Evolutionary conservation across 768 basidiomycete genomes (phyloP).

Genomic region (Pisolithus tinctorius): DNA sequence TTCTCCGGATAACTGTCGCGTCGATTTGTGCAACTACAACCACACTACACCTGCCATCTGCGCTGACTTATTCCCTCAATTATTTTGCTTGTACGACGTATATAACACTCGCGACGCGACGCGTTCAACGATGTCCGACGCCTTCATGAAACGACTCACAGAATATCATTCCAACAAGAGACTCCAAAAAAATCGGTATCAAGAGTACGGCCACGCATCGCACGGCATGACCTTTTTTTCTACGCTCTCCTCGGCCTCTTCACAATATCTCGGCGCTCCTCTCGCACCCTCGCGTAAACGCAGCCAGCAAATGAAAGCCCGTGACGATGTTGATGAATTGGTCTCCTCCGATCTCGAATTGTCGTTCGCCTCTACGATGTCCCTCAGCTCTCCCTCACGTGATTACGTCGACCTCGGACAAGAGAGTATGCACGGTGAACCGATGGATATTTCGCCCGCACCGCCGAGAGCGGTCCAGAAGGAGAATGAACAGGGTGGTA

Average conservation of each 20-base stretch:
- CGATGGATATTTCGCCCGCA: slow-evolving; percentile 82
- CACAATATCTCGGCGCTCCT: slow-evolving; percentile 37
- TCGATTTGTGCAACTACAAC: slow-evolving; percentile 9
- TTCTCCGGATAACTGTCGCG: slow-evolving; percentile 1
- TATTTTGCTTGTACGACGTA: slow-evolving; percentile 15
- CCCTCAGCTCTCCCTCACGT: slow-evolving; percentile 63
- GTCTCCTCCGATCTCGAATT: slow-evolving; percentile 72
- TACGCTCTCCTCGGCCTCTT: slow-evolving; percentile 32
- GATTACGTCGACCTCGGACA: slow-evolving; percentile 39
- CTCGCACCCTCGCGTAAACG: slow-evolving; percentile 42
- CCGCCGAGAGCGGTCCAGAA: slow-evolving; percentile 28
- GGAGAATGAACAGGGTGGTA: slow-evolving; percentile 24
- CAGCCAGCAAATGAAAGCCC: slow-evolving; percentile 35
- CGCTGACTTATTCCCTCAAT: slow-evolving; percentile 14
- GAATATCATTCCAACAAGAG: slow-evolving; percentile 39
- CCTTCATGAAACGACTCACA: slow-evolving; percentile 35
- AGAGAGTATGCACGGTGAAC: slow-evolving; percentile 46
- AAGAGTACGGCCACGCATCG: slow-evolving; percentile 20
- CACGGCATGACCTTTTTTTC: slow-evolving; percentile 53
- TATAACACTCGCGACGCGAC: slow-evolving; percentile 6
- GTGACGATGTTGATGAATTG: slow-evolving; percentile 58
- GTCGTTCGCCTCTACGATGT: slow-evolving; percentile 80
- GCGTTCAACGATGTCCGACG: slow-evolving; percentile 21
- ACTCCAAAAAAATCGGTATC: slow-evolving; percentile 34
- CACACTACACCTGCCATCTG: slow-evolving; percentile 10